Base-by-base conservation (phyloP, 768 basidiomycete species). In the Gymnopilus junonius region DNA sequence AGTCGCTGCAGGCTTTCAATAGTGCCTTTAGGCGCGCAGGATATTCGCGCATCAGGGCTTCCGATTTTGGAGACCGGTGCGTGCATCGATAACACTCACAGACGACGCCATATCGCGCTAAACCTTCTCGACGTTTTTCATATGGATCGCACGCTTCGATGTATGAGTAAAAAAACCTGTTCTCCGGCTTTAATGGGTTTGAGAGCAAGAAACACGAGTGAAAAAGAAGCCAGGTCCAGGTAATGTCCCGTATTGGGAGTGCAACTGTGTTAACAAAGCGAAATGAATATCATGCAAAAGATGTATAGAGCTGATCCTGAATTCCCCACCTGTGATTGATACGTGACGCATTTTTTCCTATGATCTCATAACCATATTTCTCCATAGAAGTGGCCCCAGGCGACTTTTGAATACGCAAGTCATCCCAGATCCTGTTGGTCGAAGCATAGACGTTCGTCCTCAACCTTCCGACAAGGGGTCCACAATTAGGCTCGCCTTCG, bases 121-220 rank as follows among this genome's bases (percentile, higher is more conserved):
- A 31, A 0, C 23, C 8, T 2, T 20, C 34, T 10, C n/a, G 31
- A 8, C 60, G 37, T 8, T 46, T 20, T 21, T 27, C 29, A 14
- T n/a, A 34, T 11, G 39, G 10, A 5, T 35, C 15, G 12, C 10
- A 31, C 15, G 25, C 8, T 12, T 27, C 3, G 29, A 31, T 21
- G 14, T 61, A 61, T 11, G 53, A 46, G 34, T 37, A 35, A 34
- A 21, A 46, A 55, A 4, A 61, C 32, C 32, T 61, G 27, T 37
- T 61, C 60, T 15, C 53, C 53, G 2, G 40, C 8, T 45, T 55
- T 55, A 2, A 61, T 61, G 12, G 34, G 14, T 43, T 54, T 54
- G 8, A 55, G 1, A 3, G 53, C 60, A n/a, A 31, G n/a, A 54
- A 55, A 61, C 1, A 31, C 2, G 3, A 61, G 23, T 11, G 54